These are phyloP conservation scores for Acanthamoeba healyi DNA, from an alignment of 208 protist genomes.

Conservation along the genomic window DNA sequence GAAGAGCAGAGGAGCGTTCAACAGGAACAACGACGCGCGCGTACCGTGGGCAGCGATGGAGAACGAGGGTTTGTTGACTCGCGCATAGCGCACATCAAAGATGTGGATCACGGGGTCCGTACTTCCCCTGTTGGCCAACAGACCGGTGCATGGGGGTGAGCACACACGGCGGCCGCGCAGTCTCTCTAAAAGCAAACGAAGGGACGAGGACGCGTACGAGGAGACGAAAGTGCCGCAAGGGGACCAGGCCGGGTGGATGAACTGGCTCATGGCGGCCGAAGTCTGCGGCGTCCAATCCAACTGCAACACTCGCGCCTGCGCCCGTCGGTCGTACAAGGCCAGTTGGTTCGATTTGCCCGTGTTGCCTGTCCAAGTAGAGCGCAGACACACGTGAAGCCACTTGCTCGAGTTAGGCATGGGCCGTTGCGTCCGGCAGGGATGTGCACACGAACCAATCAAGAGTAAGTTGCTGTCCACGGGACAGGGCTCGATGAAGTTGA, in stretches of 20 bases:
- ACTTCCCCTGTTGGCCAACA: background rate
- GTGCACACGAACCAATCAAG: background rate
- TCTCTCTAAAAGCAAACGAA: no score
- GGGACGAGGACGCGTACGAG: background rate
- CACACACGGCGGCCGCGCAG: no score
- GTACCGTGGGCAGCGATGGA: conserved; percentile 6
- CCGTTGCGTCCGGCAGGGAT: no score
- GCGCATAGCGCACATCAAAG: conserved; percentile 3
- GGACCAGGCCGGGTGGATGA: conserved; percentile 29
- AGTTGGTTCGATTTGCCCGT: conserved; percentile 22
- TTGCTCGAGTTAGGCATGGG: no score
- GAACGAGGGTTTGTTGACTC: background rate
- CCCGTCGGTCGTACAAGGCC: conserved; percentile 12
- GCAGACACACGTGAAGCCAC: background rate
- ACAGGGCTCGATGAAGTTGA: conserved; percentile 3
- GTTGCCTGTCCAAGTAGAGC: background rate
- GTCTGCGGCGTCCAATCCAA: background rate
- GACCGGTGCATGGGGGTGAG: no score
- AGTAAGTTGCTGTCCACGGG: background rate
- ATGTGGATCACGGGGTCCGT: conserved; percentile 14
- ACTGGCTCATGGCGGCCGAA: background rate
- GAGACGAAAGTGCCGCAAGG: conserved; percentile 21
- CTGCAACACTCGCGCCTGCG: background rate
- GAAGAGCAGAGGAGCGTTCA: no score
- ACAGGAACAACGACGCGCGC: background rate